Conservation (phyloP, 345 rosid genomes). For the Arabis hirsuta region DNA sequence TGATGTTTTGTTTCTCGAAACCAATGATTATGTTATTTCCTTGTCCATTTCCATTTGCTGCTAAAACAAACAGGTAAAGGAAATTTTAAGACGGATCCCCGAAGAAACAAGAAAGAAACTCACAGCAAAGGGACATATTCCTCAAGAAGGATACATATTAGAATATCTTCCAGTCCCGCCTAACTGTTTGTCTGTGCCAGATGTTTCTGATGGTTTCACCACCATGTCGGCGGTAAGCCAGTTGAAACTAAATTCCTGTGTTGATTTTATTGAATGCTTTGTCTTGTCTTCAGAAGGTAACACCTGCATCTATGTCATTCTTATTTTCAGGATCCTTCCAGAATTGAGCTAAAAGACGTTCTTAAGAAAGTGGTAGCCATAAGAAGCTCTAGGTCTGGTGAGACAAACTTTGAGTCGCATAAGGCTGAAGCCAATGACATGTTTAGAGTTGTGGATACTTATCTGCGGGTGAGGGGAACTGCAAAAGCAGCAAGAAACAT, state of each 20-base stretch:
- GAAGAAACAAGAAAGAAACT: slow-evolving; percentile 74
- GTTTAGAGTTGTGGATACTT: slow-evolving; percentile 69
- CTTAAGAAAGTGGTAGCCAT: slow-evolving; percentile 74
- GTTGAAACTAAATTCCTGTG: slow-evolving; percentile 18
- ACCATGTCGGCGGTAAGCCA: slow-evolving; percentile 86
- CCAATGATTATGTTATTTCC: slow-evolving; percentile 23
- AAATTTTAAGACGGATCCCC: slow-evolving; percentile 76
- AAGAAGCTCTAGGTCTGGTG: slow-evolving; percentile 72
- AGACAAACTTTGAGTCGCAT: slow-evolving; percentile 85
- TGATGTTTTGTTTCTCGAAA: slow-evolving; percentile 28
- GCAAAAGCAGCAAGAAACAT: slow-evolving; percentile 66
- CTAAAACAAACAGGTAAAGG: slow-evolving; percentile 60
- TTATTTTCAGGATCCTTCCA: slow-evolving; percentile 75
- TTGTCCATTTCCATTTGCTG: slow-evolving; percentile 31
- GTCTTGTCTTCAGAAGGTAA: slow-evolving; percentile 12
- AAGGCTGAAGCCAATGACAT: slow-evolving; percentile 75
- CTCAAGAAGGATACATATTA: slow-evolving; percentile 89
- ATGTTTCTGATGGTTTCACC: slow-evolving; percentile 77
- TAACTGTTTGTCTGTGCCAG: slow-evolving; percentile 92
- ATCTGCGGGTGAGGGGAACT: slow-evolving; percentile 84
- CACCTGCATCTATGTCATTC: slow-evolving; percentile 27
- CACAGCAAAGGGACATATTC: slow-evolving; percentile 74
- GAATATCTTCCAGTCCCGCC: slow-evolving; percentile 91
- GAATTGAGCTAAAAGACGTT: slow-evolving; percentile 75
- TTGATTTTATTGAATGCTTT: slow-evolving; percentile 27